Conservation (phyloP, 441 rosid genomes). For the Jatropha podagrica region DNA sequence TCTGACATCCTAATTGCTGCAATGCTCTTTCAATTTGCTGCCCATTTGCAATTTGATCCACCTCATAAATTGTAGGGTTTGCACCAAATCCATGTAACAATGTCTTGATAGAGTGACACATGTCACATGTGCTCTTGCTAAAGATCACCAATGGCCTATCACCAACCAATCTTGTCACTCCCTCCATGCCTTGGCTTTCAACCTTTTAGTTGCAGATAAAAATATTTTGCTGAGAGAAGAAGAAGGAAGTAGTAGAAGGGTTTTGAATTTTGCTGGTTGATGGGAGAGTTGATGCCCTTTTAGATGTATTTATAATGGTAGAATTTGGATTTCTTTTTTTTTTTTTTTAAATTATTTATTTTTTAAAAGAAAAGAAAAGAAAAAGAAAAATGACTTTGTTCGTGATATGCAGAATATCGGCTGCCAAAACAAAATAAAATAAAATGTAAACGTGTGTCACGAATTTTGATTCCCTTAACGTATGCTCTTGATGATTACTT, state of each 20-base stretch:
- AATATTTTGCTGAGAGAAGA: no score
- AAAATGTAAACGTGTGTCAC: conserved; percentile 1
- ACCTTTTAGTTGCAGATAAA: no score
- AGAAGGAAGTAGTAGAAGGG: no score
- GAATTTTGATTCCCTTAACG: conserved; percentile 14
- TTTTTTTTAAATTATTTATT: no score
- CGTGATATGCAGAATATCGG: not conserved
- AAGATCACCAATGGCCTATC: conserved; percentile 75
- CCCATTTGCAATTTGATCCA: conserved; percentile 63
- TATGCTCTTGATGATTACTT: conserved; percentile 13
- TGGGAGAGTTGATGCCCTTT: conserved; percentile 1
- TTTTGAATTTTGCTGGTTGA: conserved; percentile 16
- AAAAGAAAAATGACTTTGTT: no score
- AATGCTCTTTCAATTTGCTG: conserved; percentile 59
- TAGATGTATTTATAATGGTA: conserved; percentile 30
- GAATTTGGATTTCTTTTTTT: not conserved
- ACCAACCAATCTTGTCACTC: conserved; percentile 43
- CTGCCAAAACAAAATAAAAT: not conserved
- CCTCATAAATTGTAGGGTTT: conserved; percentile 66
- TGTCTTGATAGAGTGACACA: conserved; percentile 65
- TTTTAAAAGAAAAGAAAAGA: no score
- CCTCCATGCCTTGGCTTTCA: conserved; percentile 26
- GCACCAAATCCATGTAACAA: conserved; percentile 65
- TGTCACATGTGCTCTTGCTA: conserved; percentile 76
- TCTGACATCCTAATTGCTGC: conserved; percentile 48